These are phyloP conservation scores for Phytophthora pinifolia DNA, from an alignment of 352 stramenopile genomes.

Conservation along the genomic window DNA sequence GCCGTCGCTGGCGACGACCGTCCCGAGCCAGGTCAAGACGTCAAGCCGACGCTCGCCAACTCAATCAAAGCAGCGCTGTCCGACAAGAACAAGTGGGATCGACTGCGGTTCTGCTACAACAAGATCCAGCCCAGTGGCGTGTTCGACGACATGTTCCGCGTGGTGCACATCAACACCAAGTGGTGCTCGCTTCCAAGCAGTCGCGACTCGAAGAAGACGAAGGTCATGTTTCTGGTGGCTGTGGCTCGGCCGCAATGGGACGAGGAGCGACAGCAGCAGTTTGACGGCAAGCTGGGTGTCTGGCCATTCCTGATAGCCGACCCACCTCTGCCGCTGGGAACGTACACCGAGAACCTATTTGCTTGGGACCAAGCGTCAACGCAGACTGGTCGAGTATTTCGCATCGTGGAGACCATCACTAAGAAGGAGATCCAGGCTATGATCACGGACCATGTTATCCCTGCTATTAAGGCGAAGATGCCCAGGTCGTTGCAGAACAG, in stretches of 20 bases:
- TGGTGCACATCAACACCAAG: conserved; percentile 47
- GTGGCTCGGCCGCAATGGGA: conserved; percentile 47
- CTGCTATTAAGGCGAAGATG: conserved; percentile 40
- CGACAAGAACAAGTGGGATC: conserved; percentile 42
- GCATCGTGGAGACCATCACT: conserved; percentile 27
- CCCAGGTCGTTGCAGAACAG: conserved; percentile 19
- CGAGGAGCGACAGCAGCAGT: conserved; percentile 25
- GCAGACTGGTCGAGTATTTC: conserved; percentile 15
- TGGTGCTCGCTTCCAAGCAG: conserved; percentile 29
- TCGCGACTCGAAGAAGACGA: conserved; percentile 34
- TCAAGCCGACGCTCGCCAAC: conserved; percentile 24
- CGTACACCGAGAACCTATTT: conserved; percentile 8
- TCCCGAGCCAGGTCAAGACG: conserved; percentile 13
- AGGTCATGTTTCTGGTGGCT: conserved; percentile 44
- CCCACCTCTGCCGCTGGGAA: conserved; percentile 10
- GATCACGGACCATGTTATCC: conserved; percentile 35
- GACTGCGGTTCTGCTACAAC: conserved; percentile 32
- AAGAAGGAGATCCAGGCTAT: conserved; percentile 41
- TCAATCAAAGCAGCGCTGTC: conserved; percentile 36
- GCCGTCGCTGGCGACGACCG: neutral
- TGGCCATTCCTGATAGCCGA: conserved; percentile 34
- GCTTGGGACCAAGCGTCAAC: conserved; percentile 10
- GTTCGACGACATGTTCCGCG: conserved; percentile 46
- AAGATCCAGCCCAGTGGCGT: conserved; percentile 39
- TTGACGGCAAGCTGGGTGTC: conserved; percentile 46